phyloP scores from a whole-genome alignment of 225 moss, liverwort and hornwort species.

The Sphagnum tenellum region DNA sequence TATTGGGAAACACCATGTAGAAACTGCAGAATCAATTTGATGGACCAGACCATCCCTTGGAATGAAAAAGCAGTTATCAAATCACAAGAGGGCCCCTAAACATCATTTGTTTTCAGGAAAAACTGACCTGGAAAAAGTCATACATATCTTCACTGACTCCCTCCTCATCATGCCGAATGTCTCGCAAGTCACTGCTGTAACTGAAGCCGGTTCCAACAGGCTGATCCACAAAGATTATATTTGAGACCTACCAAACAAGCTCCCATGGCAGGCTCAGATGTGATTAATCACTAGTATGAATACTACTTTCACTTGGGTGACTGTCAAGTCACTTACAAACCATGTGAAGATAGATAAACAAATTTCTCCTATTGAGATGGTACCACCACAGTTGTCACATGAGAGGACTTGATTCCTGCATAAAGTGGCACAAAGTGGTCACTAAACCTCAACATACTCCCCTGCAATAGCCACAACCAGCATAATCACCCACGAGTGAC shows the following conservation, averaged over 20 bases:
- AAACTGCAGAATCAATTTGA: neutral
- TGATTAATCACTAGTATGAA: neutral
- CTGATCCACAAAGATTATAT: conserved; percentile 59
- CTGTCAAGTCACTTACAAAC: too few relatives aligned
- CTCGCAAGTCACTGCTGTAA: conserved; percentile 48
- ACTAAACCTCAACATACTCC: too few relatives aligned
- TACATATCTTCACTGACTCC: conserved; percentile 65
- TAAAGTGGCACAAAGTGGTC: too few relatives aligned
- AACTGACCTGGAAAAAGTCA: conserved; percentile 56
- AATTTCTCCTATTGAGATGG: neutral
- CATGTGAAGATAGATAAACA: too few relatives aligned
- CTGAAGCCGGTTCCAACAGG: conserved; percentile 62
- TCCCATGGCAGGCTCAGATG: neutral
- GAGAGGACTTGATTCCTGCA: neutral
- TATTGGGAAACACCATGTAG: too few relatives aligned
- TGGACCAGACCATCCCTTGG: neutral
- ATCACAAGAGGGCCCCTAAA: neutral
- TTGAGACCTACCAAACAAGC: conserved; percentile 31
- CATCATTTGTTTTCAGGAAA: neutral
- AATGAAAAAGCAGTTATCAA: neutral
- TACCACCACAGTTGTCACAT: neutral
- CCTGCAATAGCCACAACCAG: too few relatives aligned
- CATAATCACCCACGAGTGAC: too few relatives aligned
- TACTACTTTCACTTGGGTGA: neutral
- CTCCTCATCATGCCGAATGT: conserved; percentile 46